Evolutionary conservation across 768 basidiomycete species (phyloP), one percentile per base, ranked within the genome.

Genomic region (Lactarius quietus): DNA sequence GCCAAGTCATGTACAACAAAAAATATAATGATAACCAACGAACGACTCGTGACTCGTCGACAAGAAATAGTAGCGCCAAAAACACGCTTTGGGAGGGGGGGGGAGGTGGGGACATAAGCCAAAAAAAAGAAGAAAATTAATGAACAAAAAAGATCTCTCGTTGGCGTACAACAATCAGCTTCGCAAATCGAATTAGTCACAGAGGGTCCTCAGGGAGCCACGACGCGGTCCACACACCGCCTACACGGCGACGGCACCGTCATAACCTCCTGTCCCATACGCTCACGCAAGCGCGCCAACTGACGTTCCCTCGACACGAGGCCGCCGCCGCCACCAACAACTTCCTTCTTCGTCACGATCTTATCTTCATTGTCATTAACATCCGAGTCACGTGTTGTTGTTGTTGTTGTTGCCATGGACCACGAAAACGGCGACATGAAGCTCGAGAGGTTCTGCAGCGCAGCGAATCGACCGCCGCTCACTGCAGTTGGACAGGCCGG

Each of bases 231-330:
- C 15, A 48, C 57, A 48, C 66, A 67, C 45, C 64, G 59, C 36
- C 20, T 35, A 43, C 64, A 67, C 20, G 57, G 56, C 15, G 39
- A 31, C 38, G 52, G 56, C 59, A 59, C 81, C 78, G 38, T 75
- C 72, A 70, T 82, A n/a, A n/a, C n/a, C n/a, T n/a, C n/a, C n/a
- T n/a, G n/a, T n/a, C n/a, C 78, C 72, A 92, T 75, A 68, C 86
- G 83, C 36, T 74, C 71, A 73, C 79, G 81, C 70, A 92, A 75
- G 75, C 82, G 85, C 72, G 83, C 82, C 70, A 92, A 74, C 74
- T 93, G 91, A 68, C 78, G 82, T 70, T 86, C 82, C 72, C 82
- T 87, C 31, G 86, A 80, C 55, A 89, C 86, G 72, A 79, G 89
- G 14, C 64, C 67, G 33, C 3, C 33, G 8, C 33, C 33, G 14